Evolutionary conservation across 352 stramenopile genomes (phyloP).

Genomic region (Globisporangium heterothallicum): DNA sequence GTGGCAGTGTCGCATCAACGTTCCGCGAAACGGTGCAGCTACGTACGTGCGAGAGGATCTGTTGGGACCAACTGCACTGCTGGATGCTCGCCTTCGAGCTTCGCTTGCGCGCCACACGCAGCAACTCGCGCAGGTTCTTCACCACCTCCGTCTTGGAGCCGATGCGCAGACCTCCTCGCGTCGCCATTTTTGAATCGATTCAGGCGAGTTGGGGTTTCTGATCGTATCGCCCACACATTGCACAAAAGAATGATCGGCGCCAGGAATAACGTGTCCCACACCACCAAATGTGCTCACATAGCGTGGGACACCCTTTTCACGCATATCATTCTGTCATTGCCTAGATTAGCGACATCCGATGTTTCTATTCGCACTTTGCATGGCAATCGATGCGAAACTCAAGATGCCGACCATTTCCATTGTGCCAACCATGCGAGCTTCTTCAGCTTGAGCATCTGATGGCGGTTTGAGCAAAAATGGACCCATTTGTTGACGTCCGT

Average conservation of each 20-base stretch:
- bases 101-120: slow-evolving; percentile 59
- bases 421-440: too few species aligned
- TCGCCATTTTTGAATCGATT: slow-evolving; percentile 67
- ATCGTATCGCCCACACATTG: background rate
- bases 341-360: too few species aligned
- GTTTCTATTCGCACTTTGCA: too few species aligned
- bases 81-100: slow-evolving; percentile 39
- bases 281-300: background rate
- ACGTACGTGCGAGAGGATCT: slow-evolving; percentile 64
- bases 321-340: too few species aligned
- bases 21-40: too few species aligned
- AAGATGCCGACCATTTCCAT: too few species aligned
- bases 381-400: too few species aligned
- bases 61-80: slow-evolving; percentile 64
- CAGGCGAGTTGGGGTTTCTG: slow-evolving; percentile 1
- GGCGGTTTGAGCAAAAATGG: too few species aligned
- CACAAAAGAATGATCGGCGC: background rate
- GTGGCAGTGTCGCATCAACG: background rate
- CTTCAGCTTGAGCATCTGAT: too few species aligned
- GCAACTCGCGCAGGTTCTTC: slow-evolving; percentile 67
- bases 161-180: slow-evolving; percentile 50
- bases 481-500: too few species aligned
- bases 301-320: background rate
- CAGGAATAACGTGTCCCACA: background rate
- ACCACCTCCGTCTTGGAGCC: slow-evolving; percentile 78